Conservation (phyloP, 805 yeast species). For the Schwanniomyces occidentalis region DNA sequence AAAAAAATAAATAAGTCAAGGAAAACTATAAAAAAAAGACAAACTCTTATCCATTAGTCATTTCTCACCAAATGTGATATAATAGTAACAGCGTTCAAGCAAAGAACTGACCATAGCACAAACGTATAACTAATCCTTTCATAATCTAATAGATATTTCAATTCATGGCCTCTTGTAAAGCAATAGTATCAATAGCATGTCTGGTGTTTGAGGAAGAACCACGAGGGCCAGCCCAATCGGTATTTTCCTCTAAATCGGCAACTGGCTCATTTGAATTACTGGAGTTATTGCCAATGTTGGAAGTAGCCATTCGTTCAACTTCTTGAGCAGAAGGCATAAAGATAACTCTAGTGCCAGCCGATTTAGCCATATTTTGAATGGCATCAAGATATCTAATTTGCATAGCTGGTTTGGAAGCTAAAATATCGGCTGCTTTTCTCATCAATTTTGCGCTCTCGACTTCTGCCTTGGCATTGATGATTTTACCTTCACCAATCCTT, state of each 20-base stretch:
- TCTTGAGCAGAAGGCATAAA: constrained; percentile 63
- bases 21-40: too few relatives aligned
- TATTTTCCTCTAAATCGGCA: constrained; percentile 21
- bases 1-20: constrained; percentile 1
- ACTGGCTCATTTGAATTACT: constrained; percentile 9
- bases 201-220: constrained; percentile 8
- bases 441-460: constrained; percentile 73
- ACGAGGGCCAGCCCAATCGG: constrained; percentile 20
- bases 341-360: constrained; percentile 64
- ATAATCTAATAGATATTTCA: too few relatives aligned
- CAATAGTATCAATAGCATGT: constrained; percentile 22
- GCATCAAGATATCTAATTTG: constrained; percentile 77
- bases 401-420: constrained; percentile 75
- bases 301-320: constrained; percentile 39
- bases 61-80: too few relatives aligned
- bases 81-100: too few relatives aligned
- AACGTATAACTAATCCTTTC: neutral
- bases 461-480: constrained; percentile 73
- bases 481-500: constrained; percentile 74
- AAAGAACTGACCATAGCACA: too few relatives aligned
- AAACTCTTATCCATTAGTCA: too few relatives aligned
- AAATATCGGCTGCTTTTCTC: constrained; percentile 77
- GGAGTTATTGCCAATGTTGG: constrained; percentile 13
- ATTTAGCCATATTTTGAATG: constrained; percentile 70
- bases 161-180: constrained; percentile 34